Conservation (phyloP, 345 rosid species). For the Citrus sinensis region DVS_A1.0 CM039164.1:5378001-5378500, state of each 20-base stretch:
- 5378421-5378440: conserved; percentile 74
- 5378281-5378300: neutral
- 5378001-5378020: neutral
- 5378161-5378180: neutral
- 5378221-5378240: neutral
- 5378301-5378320: conserved; percentile 8
- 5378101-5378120: neutral
- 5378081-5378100: neutral
- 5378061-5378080: neutral
- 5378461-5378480: conserved; percentile 95
- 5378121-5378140: neutral
- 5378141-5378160: neutral
- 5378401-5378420: conserved; percentile 86
- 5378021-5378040: neutral
- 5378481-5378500: conserved; percentile 96
- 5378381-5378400: conserved; percentile 98
- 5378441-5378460: conserved; percentile 93
- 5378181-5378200: conserved; percentile 1
- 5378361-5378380: conserved; percentile 98
- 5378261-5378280: conserved; percentile 5
- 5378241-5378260: neutral
- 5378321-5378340: conserved; percentile 99
- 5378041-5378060: neutral
- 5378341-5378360: conserved; percentile 95
- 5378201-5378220: neutral